Conservation (phyloP, 805 yeast species). For the Yarrowia sp. region DNA sequence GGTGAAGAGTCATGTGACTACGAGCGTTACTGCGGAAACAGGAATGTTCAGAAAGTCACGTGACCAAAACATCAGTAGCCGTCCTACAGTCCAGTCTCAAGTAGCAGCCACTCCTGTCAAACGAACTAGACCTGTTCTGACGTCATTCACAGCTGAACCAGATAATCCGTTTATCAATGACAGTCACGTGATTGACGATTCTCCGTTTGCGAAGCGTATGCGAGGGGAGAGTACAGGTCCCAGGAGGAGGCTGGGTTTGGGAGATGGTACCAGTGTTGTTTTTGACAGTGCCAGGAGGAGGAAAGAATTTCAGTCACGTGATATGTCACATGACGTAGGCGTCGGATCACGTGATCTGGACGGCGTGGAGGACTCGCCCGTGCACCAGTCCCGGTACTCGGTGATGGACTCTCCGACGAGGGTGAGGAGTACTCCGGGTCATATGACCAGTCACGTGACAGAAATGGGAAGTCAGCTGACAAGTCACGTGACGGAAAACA, state of each 20-base stretch:
- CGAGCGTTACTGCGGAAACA: not conserved
- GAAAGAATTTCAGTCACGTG: no score
- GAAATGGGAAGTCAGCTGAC: no score
- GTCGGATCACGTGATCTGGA: no score
- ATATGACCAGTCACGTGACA: no score
- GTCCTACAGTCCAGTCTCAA: constrained; percentile 1
- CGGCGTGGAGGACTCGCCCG: constrained; percentile 1
- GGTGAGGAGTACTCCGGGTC: no score
- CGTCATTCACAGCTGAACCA: constrained; percentile 10
- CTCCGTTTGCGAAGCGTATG: constrained; percentile 29
- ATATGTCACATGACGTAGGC: no score
- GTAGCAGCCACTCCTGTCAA: constrained; percentile 20
- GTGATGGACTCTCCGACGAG: constrained; percentile 13
- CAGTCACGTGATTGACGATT: constrained; percentile 10
- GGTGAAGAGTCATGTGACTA: not conserved
- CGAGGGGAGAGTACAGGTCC: constrained; percentile 11
- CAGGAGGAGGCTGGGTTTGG: not conserved
- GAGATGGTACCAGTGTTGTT: not conserved
- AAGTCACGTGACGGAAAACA: not conserved
- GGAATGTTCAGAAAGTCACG: constrained; percentile 28
- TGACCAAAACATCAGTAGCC: not conserved
- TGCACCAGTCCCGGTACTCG: not conserved
- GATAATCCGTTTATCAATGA: constrained; percentile 29
- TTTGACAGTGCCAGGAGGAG: not conserved
- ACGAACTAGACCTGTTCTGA: constrained; percentile 9